Evolutionary conservation across 2,329 filamentous ascomycete species (phyloP), one percentile per base, ranked within the genome.

Genomic region (Phaeosphaeriaceae sp.): DNA sequence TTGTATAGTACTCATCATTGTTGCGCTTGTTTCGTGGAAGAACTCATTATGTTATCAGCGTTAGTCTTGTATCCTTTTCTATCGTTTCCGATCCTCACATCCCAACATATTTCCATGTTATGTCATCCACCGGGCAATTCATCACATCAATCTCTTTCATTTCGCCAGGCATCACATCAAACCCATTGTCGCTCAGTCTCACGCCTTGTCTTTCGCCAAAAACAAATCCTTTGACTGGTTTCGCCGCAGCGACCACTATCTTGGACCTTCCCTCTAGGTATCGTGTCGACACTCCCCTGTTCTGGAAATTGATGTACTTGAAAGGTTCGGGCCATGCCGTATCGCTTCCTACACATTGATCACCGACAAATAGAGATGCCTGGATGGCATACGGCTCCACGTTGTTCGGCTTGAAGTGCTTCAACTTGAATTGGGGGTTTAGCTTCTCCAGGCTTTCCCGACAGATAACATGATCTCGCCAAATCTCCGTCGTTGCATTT

Each of bases 271-370:
- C 56, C 37, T 23, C 52, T 7, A 8, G 81, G 70, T 46, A 64
- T 42, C 6, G 56, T 46, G 58, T 36, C 2, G 78, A 63, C 0
- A 84, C 71, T 8, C 77, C 77, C 26, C 81, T 75, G 17, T 79
- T 72, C 1, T 74, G 72, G 46, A 84, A 77, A 48, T 79, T 74
- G 6, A 84, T 76, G 58, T 84, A 84, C 66, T 84, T 84, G 61
- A 84, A 76, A 30, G 82, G 82, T 58, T 85, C 81, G 11, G 82
- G 82, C 82, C 82, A 85, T 60, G 84, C 81, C 2, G 80, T 74
- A 55, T 85, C 81, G 35, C 81, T 74, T 9, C 79, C 77, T 2
- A 81, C 73, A 6, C 81, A 52, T 41, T 76, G 57, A 16, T 73
- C 76, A 34, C 78, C 70, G 13, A 83, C 68, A 76, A 76, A 81